These are phyloP conservation scores for Corchorus olitorius DNA, from an alignment of 345 rosid species.

Conservation along the genomic window DNA sequence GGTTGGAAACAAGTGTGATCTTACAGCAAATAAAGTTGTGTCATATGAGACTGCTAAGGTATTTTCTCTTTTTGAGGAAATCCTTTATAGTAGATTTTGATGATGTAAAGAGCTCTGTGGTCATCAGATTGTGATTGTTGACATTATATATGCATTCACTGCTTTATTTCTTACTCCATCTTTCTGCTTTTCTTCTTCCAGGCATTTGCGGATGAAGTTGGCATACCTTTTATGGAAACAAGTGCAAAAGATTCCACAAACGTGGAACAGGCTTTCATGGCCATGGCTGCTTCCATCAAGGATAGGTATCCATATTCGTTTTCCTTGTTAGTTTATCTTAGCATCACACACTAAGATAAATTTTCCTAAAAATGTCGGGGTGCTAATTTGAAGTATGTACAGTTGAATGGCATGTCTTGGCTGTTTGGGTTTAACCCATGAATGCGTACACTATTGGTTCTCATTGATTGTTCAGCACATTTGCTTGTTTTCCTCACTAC, in stretches of 20 bases:
- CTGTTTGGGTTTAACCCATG: neutral
- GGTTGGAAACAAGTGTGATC: slow-evolving; percentile 82
- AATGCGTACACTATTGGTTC: no score
- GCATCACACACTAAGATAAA: neutral
- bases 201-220: slow-evolving; percentile 83
- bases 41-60: slow-evolving; percentile 76
- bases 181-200: slow-evolving; percentile 16
- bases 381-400: neutral
- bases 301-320: slow-evolving; percentile 46
- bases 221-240: slow-evolving; percentile 78
- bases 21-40: slow-evolving; percentile 68
- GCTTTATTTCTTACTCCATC: neutral
- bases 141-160: neutral
- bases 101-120: neutral
- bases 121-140: neutral
- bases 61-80: slow-evolving; percentile 14
- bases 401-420: neutral
- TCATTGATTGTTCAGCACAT: neutral
- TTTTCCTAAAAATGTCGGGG: no score
- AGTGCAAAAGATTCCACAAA: slow-evolving; percentile 79
- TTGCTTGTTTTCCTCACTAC: neutral
- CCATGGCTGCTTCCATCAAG: slow-evolving; percentile 76
- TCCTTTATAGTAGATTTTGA: neutral
- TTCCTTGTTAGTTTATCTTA: neutral
- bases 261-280: slow-evolving; percentile 83